Evolutionary conservation across 2,329 filamentous ascomycete species (phyloP).

Genomic region (Microcyclosporella mali): DNA sequence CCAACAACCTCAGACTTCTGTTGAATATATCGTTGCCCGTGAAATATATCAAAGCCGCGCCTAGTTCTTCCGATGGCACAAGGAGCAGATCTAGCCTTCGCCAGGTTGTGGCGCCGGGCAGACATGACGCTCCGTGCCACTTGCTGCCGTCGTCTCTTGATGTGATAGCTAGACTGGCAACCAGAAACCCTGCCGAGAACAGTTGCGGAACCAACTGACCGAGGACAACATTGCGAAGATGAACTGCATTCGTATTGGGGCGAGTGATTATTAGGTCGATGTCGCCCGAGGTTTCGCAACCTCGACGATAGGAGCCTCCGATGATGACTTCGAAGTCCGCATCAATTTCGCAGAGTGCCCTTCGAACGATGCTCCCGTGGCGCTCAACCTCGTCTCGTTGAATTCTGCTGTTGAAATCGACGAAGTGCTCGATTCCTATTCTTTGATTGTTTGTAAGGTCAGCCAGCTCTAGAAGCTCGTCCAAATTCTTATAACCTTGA

Average conservation of each 20-base stretch:
- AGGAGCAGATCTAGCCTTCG: slow-evolving; percentile 78
- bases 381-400: slow-evolving; percentile 67
- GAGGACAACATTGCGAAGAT: slow-evolving; percentile 59
- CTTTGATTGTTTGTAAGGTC: slow-evolving; percentile 63
- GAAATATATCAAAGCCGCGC: slow-evolving; percentile 87
- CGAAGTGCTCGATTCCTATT: slow-evolving; percentile 71
- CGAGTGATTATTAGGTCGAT: slow-evolving; percentile 81
- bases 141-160: slow-evolving; percentile 60
- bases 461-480: slow-evolving; percentile 59
- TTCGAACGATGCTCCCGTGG: slow-evolving; percentile 60
- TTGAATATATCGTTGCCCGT: slow-evolving; percentile 96
- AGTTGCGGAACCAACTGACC: slow-evolving; percentile 58
- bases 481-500: slow-evolving; percentile 66
- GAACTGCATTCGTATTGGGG: slow-evolving; percentile 48
- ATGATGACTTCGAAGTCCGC: slow-evolving; percentile 62
- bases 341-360: slow-evolving; percentile 56
- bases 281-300: slow-evolving; percentile 67
- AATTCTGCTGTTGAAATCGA: slow-evolving; percentile 73
- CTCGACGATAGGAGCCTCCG: slow-evolving; percentile 79
- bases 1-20: slow-evolving; percentile 72
- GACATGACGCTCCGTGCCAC: slow-evolving; percentile 79
- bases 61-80: slow-evolving; percentile 71
- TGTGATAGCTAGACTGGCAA: slow-evolving; percentile 55
- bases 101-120: slow-evolving; percentile 61
- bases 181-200: slow-evolving; percentile 58